Conservation (phyloP, 305 asterid species). For the Euphrasia arctica region DNA sequence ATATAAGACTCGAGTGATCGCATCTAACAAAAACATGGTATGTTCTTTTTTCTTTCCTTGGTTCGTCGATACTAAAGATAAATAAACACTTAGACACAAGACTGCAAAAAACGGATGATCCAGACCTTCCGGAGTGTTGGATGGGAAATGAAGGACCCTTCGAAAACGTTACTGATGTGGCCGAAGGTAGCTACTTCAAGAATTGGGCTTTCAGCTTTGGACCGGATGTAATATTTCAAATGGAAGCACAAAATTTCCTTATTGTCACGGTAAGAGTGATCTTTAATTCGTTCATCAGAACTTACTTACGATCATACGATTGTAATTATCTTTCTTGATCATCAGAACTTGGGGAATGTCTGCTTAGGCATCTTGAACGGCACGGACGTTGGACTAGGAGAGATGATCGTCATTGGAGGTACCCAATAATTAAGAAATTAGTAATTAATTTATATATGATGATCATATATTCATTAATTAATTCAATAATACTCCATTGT, state of each 20-base stretch:
- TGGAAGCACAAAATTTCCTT: slow-evolving; percentile 69
- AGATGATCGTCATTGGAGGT: neutral
- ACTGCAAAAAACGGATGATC: slow-evolving; percentile 32
- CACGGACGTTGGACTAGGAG: neutral
- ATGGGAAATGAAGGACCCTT: slow-evolving; percentile 60
- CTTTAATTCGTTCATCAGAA: too few relatives aligned
- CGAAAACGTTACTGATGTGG: slow-evolving; percentile 45
- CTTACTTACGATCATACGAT: neutral
- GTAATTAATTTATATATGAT: too few relatives aligned
- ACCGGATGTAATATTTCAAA: slow-evolving; percentile 36
- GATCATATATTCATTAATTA: too few relatives aligned
- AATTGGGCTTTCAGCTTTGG: slow-evolving; percentile 57
- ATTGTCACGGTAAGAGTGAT: slow-evolving; percentile 49
- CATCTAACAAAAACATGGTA: slow-evolving; percentile 19
- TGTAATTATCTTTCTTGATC: neutral
- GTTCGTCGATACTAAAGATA: too few relatives aligned
- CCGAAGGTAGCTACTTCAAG: slow-evolving; percentile 51
- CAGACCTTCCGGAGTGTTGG: slow-evolving; percentile 78
- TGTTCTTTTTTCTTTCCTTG: too few relatives aligned
- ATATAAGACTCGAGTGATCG: too few relatives aligned
- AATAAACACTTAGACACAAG: too few relatives aligned
- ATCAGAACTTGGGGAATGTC: neutral
- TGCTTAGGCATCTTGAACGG: neutral
- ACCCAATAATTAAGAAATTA: too few relatives aligned
- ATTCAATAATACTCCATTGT: too few relatives aligned